These are phyloP conservation scores for Alternaria tenuissima DNA, from an alignment of 2,329 filamentous ascomycete genomes.

Conservation along the genomic window DNA sequence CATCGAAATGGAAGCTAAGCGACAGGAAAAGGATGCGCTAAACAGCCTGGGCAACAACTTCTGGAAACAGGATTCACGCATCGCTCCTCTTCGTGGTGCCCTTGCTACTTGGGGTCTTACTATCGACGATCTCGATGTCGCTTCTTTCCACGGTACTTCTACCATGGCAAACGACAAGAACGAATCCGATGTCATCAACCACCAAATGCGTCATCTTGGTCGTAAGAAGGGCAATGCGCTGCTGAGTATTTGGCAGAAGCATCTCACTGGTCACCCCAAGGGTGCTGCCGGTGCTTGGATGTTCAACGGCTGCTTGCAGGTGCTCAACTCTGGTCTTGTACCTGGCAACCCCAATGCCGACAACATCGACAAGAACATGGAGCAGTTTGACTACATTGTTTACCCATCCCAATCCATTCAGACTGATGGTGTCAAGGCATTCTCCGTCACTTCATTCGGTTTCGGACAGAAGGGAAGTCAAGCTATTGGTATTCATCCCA, in stretches of 20 bases:
- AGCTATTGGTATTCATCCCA: slow-evolving; percentile 94
- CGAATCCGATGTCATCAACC: slow-evolving; percentile 95
- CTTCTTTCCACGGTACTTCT: slow-evolving; percentile 98
- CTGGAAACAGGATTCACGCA: slow-evolving; percentile 95
- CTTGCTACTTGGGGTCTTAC: slow-evolving; percentile 98
- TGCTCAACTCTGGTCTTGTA: slow-evolving; percentile 91
- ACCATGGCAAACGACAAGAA: slow-evolving; percentile 99
- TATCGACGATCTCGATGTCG: slow-evolving; percentile 92
- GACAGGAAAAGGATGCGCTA: slow-evolving; percentile 93
- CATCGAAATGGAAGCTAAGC: slow-evolving; percentile 84
- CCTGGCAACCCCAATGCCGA: slow-evolving; percentile 98
- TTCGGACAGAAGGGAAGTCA: slow-evolving; percentile 99
- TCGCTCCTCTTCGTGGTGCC: slow-evolving; percentile 93
- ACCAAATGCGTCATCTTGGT: slow-evolving; percentile 93
- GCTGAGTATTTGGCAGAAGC: slow-evolving; percentile 98
- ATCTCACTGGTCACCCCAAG: slow-evolving; percentile 98
- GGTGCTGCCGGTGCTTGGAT: slow-evolving; percentile 99
- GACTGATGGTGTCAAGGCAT: slow-evolving; percentile 97
- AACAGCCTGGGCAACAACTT: slow-evolving; percentile 96
- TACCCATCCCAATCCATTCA: slow-evolving; percentile 96
- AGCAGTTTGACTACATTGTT: slow-evolving; percentile 97
- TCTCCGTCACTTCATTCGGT: slow-evolving; percentile 98
- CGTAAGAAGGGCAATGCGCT: slow-evolving; percentile 96
- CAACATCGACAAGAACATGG: slow-evolving; percentile 95
- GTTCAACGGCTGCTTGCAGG: slow-evolving; percentile 97